A percentile compares a stretch with the other conserved stretches of the same genome.
phyloP scores from a whole-genome alignment of 2,329 filamentous ascomycete genomes.

The Fusarium circinatum region DNA sequence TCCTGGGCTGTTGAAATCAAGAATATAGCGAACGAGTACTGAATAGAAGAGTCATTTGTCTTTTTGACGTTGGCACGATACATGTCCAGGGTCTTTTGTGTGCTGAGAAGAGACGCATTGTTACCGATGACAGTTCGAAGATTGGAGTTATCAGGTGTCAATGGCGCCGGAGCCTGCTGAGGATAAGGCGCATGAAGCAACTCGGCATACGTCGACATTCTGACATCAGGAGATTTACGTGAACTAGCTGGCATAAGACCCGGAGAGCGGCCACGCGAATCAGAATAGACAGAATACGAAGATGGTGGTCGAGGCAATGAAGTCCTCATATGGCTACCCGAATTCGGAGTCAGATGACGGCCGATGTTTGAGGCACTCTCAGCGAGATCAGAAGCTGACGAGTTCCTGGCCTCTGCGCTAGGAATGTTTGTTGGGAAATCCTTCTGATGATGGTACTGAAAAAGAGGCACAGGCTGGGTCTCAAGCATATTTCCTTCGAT shows the following conservation, averaged over 20 bases:
- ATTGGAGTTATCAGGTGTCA: slow-evolving; percentile 82
- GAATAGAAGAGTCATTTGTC: slow-evolving; percentile 87
- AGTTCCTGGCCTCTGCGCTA: slow-evolving; percentile 55
- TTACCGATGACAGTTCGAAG: slow-evolving; percentile 83
- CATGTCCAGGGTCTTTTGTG: slow-evolving; percentile 96
- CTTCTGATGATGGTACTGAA: slow-evolving; percentile 72
- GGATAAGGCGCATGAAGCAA: slow-evolving; percentile 78
- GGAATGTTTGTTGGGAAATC: slow-evolving; percentile 56
- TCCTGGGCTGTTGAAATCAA: slow-evolving; percentile 91
- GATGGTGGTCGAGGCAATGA: slow-evolving; percentile 77
- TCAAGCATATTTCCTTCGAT: slow-evolving; percentile 56
- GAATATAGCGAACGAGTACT: slow-evolving; percentile 97
- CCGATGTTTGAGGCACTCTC: slow-evolving; percentile 64
- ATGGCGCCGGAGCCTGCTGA: slow-evolving; percentile 74
- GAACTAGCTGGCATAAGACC: slow-evolving; percentile 56
- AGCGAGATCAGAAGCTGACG: slow-evolving; percentile 62
- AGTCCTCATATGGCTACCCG: slow-evolving; percentile 63
- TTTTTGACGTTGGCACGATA: slow-evolving; percentile 98
- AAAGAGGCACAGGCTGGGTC: slow-evolving; percentile 61
- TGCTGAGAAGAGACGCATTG: slow-evolving; percentile 90
- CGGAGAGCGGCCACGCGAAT: slow-evolving; percentile 73
- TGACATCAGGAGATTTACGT: slow-evolving; percentile 65
- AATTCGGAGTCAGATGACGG: slow-evolving; percentile 71
- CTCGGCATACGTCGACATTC: slow-evolving; percentile 66
- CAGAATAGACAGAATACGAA: slow-evolving; percentile 78